Base-by-base conservation (phyloP, 2,329 filamentous ascomycete genomes). In the Claviceps sorghi region DNA sequence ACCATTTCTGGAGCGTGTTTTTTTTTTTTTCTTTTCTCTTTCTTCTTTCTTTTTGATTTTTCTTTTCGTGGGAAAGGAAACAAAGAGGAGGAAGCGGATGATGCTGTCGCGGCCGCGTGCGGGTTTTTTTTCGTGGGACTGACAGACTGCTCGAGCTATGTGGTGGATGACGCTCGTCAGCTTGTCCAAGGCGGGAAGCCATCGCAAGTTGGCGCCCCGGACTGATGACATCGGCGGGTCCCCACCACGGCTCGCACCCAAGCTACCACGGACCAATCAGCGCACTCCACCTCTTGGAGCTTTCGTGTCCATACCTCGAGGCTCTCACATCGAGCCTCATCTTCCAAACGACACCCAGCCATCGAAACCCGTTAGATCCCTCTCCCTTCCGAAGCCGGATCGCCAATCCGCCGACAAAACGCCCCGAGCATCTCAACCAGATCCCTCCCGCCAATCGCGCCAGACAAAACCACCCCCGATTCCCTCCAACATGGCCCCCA, bases 401-500 rank as follows among this genome's bases (percentile, higher is more conserved):
- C 29, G 19, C 8, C 26, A 3, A 17, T 15, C 26, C 30, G 50
- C 55, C 29, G 30, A 42, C 50, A 22, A 38, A n/a, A 7, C 47
- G 36, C 47, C 50, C 38, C n/a, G n/a, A 43, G 9, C 47, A 51
- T 42, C 51, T 9, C 2, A n/a, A 3, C 5, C 26, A 26, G 26
- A 26, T 26, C 5, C 26, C 5, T 26, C 26, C 26, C 26, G 5
- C 5, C 26, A 26, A 26, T 26, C 26, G 3, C 13, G 47, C 43
- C 19, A 17, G 1, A 22, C 7, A 2, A 6, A 48, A 9, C 46
- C 30, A 38, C 10, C 15, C n/a, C 2, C 17, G 32, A 22, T 19
- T 3, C 38, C 29, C 41, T 55, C 40, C 48, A 60, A 49, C 60
- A 76, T 79, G 77, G 71, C 76, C 48, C 72, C 75, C 45, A 80